These are phyloP conservation scores for Zea mays DNA, from an alignment of 176 grass and related monocot genomes.

Conservation along the genomic window DNA sequence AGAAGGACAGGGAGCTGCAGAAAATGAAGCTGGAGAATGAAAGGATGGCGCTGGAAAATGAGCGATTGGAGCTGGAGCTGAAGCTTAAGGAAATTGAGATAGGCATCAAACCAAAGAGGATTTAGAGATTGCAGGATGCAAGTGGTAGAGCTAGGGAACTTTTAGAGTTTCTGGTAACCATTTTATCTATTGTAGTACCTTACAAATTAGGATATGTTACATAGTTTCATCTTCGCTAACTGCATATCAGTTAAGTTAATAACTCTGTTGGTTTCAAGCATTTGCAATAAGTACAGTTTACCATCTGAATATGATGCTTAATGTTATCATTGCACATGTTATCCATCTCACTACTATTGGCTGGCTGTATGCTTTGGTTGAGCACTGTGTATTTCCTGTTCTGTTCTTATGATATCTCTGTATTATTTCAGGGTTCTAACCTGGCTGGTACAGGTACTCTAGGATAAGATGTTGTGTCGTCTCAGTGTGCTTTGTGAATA, in stretches of 20 bases:
- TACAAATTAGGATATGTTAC: constrained; percentile 33
- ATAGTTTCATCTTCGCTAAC: neutral
- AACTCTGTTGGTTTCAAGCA: constrained; percentile 25
- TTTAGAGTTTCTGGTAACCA: constrained; percentile 32
- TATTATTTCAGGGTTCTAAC: neutral
- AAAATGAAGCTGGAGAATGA: constrained; percentile 76
- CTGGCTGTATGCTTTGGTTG: constrained; percentile 25
- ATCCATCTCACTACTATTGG: neutral
- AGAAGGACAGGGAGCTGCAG: constrained; percentile 74
- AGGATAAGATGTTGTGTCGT: neutral
- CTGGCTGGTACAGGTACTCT: neutral
- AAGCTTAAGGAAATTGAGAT: constrained; percentile 68
- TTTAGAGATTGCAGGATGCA: constrained; percentile 11
- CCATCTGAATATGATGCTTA: constrained; percentile 30
- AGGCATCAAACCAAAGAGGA: constrained; percentile 53
- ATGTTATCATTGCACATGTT: constrained; percentile 15
- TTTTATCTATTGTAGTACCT: constrained; percentile 42
- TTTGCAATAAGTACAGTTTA: constrained; percentile 22
- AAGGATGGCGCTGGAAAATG: constrained; percentile 78
- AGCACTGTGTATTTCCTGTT: neutral
- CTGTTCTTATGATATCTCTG: neutral
- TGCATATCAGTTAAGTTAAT: constrained; percentile 25
- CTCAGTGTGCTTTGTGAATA: neutral
- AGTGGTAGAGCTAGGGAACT: constrained; percentile 44
- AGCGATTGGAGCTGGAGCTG: constrained; percentile 67